Conservation (phyloP, 768 basidiomycete genomes). For the Boletus subcaerulescens region DNA sequence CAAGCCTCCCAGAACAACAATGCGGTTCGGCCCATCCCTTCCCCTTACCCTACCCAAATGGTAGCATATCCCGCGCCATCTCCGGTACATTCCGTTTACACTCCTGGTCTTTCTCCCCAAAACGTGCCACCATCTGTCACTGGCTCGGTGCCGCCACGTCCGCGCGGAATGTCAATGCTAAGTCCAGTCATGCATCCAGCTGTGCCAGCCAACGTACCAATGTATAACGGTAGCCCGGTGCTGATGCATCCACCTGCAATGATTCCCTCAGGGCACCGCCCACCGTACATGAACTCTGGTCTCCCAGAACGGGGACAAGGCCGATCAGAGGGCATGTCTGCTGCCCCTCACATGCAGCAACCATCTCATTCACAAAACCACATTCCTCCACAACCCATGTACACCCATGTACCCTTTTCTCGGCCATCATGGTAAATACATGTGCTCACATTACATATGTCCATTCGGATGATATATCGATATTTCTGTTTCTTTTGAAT, state of each 20-base stretch:
- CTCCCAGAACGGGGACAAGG: slow-evolving; percentile 48
- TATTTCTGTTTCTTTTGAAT: slow-evolving; percentile 28
- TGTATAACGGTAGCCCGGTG: slow-evolving; percentile 69
- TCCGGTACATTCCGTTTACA: slow-evolving; percentile 46
- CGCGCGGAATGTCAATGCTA: slow-evolving; percentile 57
- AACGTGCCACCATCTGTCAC: slow-evolving; percentile 29
- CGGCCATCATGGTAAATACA: slow-evolving; percentile 31
- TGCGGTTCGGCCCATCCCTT: slow-evolving; percentile 53
- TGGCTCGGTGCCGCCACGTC: slow-evolving; percentile 37
- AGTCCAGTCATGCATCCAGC: slow-evolving; percentile 71
- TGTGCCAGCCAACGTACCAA: slow-evolving; percentile 39
- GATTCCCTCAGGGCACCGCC: slow-evolving; percentile 31
- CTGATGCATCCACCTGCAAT: slow-evolving; percentile 55
- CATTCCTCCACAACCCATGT: slow-evolving; percentile 28
- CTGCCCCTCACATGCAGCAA: slow-evolving; percentile 39
- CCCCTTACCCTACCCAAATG: slow-evolving; percentile 64
- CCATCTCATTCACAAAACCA: slow-evolving; percentile 28
- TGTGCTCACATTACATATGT: slow-evolving; percentile 18
- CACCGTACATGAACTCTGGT: slow-evolving; percentile 45
- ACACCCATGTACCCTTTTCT: slow-evolving; percentile 27
- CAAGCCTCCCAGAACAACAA: slow-evolving; percentile 43
- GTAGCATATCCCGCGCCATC: slow-evolving; percentile 62
- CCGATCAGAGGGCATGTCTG: slow-evolving; percentile 46
- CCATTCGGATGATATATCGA: slow-evolving; percentile 31
- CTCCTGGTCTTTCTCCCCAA: slow-evolving; percentile 39